Evolutionary conservation across 2,329 filamentous ascomycete species (phyloP).

Genomic region (Penicillium sclerotiorum): DNA sequence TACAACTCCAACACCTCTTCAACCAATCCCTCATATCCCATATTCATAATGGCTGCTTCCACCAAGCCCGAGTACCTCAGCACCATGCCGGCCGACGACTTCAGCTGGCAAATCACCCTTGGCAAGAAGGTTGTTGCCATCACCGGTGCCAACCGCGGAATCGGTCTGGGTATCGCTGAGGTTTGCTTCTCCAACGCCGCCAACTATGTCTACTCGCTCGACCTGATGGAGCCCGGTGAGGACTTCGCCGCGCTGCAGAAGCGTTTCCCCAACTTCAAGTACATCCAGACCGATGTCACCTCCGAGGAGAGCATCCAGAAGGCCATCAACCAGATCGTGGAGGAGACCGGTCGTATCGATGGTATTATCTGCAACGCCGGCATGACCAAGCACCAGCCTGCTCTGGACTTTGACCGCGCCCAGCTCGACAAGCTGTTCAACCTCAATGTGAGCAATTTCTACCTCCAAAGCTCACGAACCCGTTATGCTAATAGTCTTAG

Average conservation of each 20-base stretch:
- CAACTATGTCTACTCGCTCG: slow-evolving; percentile 44
- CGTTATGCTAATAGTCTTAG: slow-evolving; percentile 1
- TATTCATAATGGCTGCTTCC: slow-evolving; percentile 16
- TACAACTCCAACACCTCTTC: not conserved
- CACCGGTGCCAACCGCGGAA: slow-evolving; percentile 35
- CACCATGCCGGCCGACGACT: slow-evolving; percentile 46
- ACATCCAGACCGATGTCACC: slow-evolving; percentile 52
- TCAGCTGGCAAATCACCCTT: slow-evolving; percentile 51
- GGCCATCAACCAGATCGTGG: slow-evolving; percentile 47
- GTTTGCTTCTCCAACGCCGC: slow-evolving; percentile 51
- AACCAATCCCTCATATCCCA: not conserved
- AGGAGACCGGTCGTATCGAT: slow-evolving; percentile 45
- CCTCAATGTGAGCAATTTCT: slow-evolving; percentile 42
- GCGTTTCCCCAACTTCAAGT: slow-evolving; percentile 48
- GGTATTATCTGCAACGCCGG: slow-evolving; percentile 49
- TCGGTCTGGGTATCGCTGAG: slow-evolving; percentile 52
- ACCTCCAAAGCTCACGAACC: not conserved
- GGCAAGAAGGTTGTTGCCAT: slow-evolving; percentile 43
- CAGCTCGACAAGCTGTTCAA: slow-evolving; percentile 47
- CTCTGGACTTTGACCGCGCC: slow-evolving; percentile 46
- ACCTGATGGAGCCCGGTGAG: slow-evolving; percentile 41
- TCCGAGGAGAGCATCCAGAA: slow-evolving; percentile 44
- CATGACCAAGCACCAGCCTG: slow-evolving; percentile 51
- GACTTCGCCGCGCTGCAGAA: slow-evolving; percentile 42
- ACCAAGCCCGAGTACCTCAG: slow-evolving; percentile 35